Evolutionary conservation across 192 early-diverging fungal genomes (phyloP).

Genomic region (Helicostylum pulchrum): DNA sequence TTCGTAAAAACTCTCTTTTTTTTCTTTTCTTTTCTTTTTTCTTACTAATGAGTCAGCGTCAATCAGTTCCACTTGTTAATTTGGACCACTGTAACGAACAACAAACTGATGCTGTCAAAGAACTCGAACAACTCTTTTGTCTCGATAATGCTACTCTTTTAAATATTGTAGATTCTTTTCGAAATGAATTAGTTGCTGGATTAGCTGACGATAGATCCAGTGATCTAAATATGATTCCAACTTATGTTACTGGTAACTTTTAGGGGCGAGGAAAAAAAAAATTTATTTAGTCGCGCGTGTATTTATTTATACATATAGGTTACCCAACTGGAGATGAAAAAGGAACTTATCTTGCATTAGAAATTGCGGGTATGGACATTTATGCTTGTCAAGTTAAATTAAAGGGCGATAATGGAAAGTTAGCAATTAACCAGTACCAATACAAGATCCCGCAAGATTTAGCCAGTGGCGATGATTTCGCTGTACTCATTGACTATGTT

Average conservation of each 20-base stretch:
- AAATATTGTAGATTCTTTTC: constrained; percentile 22
- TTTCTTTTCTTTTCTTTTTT: neutral
- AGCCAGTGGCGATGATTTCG: constrained; percentile 50
- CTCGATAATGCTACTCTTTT: constrained; percentile 14
- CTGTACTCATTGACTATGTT: constrained; percentile 78
- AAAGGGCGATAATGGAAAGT: constrained; percentile 64
- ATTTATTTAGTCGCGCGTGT: no score
- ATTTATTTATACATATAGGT: constrained; percentile 11
- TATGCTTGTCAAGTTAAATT: constrained; percentile 81
- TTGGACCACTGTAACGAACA: constrained; percentile 13
- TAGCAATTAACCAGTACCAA: constrained; percentile 77
- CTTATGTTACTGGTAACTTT: constrained; percentile 66
- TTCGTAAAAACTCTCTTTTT: neutral
- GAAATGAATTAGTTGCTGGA: constrained; percentile 27
- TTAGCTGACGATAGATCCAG: constrained; percentile 27
- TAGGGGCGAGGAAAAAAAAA: no score
- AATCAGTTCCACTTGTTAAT: constrained; percentile 5
- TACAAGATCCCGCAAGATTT: constrained; percentile 65
- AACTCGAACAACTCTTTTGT: constrained; percentile 22
- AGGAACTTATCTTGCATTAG: constrained; percentile 85
- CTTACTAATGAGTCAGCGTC: constrained; percentile 5
- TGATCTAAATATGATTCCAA: constrained; percentile 78
- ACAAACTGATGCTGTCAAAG: constrained; percentile 20
- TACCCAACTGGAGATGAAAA: constrained; percentile 83
- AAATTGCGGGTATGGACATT: constrained; percentile 93